These are phyloP conservation scores for Nitzschia sp. DNA, from an alignment of 108 stramenopile genomes.

Conservation along the genomic window DNA sequence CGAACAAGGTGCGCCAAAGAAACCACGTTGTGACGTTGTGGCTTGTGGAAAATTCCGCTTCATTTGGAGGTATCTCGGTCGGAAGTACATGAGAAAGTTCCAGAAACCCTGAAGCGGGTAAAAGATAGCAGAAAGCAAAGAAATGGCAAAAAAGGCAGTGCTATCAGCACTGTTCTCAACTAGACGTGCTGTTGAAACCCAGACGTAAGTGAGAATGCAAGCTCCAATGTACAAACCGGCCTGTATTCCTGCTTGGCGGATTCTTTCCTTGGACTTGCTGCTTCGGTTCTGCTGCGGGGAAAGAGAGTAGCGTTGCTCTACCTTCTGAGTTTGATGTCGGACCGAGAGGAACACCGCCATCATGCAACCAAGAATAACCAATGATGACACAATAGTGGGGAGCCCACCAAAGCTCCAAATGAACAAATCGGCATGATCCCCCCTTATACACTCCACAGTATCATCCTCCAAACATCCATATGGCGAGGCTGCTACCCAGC, in stretches of 20 bases:
- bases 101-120: background rate
- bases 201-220: background rate
- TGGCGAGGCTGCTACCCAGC: background rate
- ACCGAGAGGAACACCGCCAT: background rate
- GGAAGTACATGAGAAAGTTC: constrained; percentile 3
- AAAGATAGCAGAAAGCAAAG: background rate
- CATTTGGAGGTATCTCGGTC: background rate
- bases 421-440: background rate
- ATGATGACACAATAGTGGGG: background rate
- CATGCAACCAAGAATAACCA: background rate
- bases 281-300: background rate
- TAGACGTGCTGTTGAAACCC: background rate
- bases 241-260: background rate
- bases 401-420: background rate
- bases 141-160: background rate
- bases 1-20: too few species aligned
- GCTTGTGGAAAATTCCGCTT: background rate
- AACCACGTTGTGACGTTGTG: background rate
- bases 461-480: background rate
- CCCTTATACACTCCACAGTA: background rate
- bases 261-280: background rate
- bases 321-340: background rate
- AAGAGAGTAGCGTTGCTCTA: background rate
- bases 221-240: background rate
- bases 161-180: background rate